Conservation (phyloP, 2,329 filamentous ascomycete species). For the Scedosporium dehoogii region DNA sequence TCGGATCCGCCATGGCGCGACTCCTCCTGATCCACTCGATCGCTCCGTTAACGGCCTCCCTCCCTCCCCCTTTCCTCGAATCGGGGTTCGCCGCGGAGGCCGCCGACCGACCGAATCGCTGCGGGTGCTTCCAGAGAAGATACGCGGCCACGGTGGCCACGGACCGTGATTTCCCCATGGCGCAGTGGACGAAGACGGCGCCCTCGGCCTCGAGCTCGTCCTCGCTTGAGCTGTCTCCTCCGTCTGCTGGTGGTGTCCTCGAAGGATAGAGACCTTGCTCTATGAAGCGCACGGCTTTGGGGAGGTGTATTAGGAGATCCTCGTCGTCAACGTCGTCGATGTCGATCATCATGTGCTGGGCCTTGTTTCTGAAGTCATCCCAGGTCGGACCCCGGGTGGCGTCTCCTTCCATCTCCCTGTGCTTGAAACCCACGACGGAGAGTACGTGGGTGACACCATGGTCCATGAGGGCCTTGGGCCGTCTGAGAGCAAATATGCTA, state of each 20-base stretch:
- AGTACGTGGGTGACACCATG: conserved; percentile 81
- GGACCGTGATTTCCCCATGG: conserved; percentile 92
- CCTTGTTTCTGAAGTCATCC: conserved; percentile 43
- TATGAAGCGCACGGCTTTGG: conserved; percentile 73
- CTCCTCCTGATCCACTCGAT: conserved; percentile 59
- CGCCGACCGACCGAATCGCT: conserved; percentile 34
- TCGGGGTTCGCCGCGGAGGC: conserved; percentile 33
- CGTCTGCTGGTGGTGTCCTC: background rate
- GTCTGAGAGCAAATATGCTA: conserved; percentile 71
- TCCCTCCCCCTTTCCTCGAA: conserved; percentile 13
- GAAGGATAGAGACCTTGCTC: conserved; percentile 51
- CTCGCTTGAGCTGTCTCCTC: background rate
- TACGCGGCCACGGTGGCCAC: conserved; percentile 78
- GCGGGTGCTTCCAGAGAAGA: conserved; percentile 59
- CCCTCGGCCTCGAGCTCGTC: conserved; percentile 4
- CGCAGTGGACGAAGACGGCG: conserved; percentile 59
- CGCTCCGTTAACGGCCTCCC: conserved; percentile 46
- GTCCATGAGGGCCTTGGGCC: conserved; percentile 57
- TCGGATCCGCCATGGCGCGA: conserved; percentile 76
- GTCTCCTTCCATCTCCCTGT: conserved; percentile 35
- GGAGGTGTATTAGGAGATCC: conserved; percentile 73
- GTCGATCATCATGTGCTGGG: conserved; percentile 67
- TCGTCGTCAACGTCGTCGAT: conserved; percentile 87
- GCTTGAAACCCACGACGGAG: conserved; percentile 60
- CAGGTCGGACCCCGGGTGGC: conserved; percentile 32